Evolutionary conservation across 768 basidiomycete species (phyloP), one percentile per base, ranked within the genome.

Genomic region (Infundibulicybe gibba): DNA sequence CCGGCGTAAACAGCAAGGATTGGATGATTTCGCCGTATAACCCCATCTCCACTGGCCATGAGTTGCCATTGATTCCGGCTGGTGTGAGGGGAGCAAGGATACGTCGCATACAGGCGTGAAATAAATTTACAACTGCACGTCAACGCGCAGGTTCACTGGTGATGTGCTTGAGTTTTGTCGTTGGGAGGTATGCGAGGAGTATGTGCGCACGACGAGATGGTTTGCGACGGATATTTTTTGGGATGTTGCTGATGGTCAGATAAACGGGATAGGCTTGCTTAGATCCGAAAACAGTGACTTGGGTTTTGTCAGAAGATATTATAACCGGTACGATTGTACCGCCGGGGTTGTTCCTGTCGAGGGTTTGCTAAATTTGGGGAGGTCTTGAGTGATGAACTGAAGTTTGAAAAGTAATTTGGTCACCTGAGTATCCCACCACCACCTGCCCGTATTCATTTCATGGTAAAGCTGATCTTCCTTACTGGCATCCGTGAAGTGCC

Each of bases 361-460:
- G n/a, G 2, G 12, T 35, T 44, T 41, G 52, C 58, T 59, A 25
- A 40, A 33, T 30, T 17, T 16, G 16, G 32, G 17, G 19, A 12
- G 35, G 45, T 25, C 30, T 15, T 19, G 20, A 32, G 34, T 17
- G 9, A 39, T 25, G 25, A 40, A 37, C 19, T 31, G 16, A 41
- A 20, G 12, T 15, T 25, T 25, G 25, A 34, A 44, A 20, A 43
- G 34, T 19, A 30, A 21, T 25, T 15, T 32, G 19, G 40, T 63
- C 52, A 70, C 73, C 61, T 75, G 72, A 1, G 63, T 63, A 12
- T 37, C 19, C 73, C 72, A 75, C 72, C 73, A 74, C 74, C 74
- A 75, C 45, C 60, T 61, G 0, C 67, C 69, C 0, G 66, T 71
- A 19, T 72, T 53, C 59, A 71, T 60, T 25, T 71, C 67, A 43